phyloP scores from a whole-genome alignment of 2,329 filamentous ascomycete species.

The Tolypocladium amazonense region DNA sequence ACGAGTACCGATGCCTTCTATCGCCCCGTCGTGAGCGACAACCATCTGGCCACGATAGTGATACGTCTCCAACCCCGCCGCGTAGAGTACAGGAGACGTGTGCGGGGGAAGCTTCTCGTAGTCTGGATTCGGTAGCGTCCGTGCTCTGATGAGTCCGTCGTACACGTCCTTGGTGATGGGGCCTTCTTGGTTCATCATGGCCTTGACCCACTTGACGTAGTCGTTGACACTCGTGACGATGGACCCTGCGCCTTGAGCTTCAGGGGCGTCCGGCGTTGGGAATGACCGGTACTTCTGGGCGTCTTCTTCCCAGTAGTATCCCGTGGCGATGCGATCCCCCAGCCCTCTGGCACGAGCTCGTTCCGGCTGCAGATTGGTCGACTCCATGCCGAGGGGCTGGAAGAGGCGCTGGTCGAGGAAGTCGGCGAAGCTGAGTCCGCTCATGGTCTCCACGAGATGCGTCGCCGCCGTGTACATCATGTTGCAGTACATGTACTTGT shows the following conservation, averaged over 20 bases:
- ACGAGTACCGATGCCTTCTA: conserved; percentile 12
- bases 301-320: conserved; percentile 9
- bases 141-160: conserved; percentile 8
- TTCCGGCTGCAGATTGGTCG: conserved; percentile 12
- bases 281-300: neutral
- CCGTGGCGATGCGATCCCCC: conserved; percentile 8
- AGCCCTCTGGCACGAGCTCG: conserved; percentile 9
- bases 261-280: conserved; percentile 7
- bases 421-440: conserved; percentile 7
- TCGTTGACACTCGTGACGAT: conserved; percentile 17
- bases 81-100: conserved; percentile 7
- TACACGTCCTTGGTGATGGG: conserved; percentile 14
- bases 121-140: conserved; percentile 8
- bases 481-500: conserved; percentile 15
- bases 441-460: conserved; percentile 12
- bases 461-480: conserved; percentile 17
- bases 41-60: conserved; percentile 11
- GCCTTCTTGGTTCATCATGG: conserved; percentile 11
- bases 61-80: conserved; percentile 12
- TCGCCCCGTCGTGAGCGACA: conserved; percentile 13
- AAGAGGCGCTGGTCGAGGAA: conserved; percentile 9
- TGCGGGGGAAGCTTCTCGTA: conserved; percentile 2
- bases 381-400: conserved; percentile 2
- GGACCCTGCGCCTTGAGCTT: conserved; percentile 18
- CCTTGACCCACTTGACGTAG: conserved; percentile 17